These are phyloP conservation scores for Kockovaella imperatae DNA, from an alignment of 768 basidiomycete species.

Conservation along the genomic window DNA sequence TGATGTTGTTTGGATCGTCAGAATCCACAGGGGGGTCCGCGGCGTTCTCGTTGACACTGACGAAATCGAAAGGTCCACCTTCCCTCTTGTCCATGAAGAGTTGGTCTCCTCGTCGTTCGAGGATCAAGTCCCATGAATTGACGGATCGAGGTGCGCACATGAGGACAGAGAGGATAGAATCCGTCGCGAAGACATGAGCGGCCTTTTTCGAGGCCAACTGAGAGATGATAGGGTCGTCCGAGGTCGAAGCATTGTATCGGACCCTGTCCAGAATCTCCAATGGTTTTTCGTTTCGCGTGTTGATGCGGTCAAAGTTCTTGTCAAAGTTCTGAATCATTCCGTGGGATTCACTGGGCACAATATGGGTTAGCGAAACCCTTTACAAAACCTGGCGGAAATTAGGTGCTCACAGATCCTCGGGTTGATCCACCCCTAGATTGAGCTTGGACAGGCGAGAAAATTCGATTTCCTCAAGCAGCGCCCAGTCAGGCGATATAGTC, in stretches of 20 bases:
- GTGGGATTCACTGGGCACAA: slow-evolving; percentile 49
- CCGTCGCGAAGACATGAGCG: slow-evolving; percentile 81
- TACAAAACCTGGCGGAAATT: background rate
- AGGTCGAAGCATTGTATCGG: slow-evolving; percentile 95
- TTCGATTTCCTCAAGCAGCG: slow-evolving; percentile 94
- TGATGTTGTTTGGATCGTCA: slow-evolving; percentile 71
- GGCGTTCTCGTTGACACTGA: slow-evolving; percentile 98
- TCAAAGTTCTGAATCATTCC: slow-evolving; percentile 89
- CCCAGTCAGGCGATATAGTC: slow-evolving; percentile 83
- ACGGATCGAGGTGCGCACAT: slow-evolving; percentile 95
- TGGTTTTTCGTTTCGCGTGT: slow-evolving; percentile 82
- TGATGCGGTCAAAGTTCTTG: slow-evolving; percentile 88
- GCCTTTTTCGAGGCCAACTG: slow-evolving; percentile 72
- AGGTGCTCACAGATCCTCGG: slow-evolving; percentile 69
- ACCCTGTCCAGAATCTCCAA: slow-evolving; percentile 88
- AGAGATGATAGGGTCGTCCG: slow-evolving; percentile 86
- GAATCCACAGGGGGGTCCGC: slow-evolving; percentile 70
- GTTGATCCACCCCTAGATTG: slow-evolving; percentile 85
- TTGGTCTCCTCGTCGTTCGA: slow-evolving; percentile 83
- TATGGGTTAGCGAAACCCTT: background rate
- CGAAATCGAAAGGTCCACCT: slow-evolving; percentile 88
- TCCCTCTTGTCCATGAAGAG: slow-evolving; percentile 91
- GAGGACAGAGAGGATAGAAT: slow-evolving; percentile 85
- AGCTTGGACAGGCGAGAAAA: slow-evolving; percentile 86
- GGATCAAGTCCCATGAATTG: slow-evolving; percentile 98